Evolutionary conservation across 1,139 yeast genomes (phyloP).

Genomic region (Suhomyces atakaporum): DNA sequence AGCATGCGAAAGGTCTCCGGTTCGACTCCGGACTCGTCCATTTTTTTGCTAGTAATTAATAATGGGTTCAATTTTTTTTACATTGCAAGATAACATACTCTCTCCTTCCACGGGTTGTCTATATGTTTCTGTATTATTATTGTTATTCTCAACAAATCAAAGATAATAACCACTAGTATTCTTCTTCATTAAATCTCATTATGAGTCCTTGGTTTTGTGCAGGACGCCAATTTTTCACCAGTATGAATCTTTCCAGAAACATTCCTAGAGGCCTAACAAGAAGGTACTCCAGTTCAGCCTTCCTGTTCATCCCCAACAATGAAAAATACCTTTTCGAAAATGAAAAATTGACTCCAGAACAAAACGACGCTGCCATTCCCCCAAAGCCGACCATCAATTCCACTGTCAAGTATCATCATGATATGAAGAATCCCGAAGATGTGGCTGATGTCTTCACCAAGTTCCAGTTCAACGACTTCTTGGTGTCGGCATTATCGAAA

Average conservation of each 20-base stretch:
- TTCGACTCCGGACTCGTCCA: constrained; percentile 91
- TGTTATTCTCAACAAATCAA: background rate
- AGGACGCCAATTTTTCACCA: constrained; percentile 5
- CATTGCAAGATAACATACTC: no score
- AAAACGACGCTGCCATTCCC: constrained; percentile 40
- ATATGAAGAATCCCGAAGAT: constrained; percentile 38
- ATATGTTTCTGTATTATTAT: no score
- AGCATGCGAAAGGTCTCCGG: constrained; percentile 91
- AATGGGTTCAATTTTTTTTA: no score
- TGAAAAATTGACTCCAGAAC: constrained; percentile 33
- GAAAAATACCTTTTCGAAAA: constrained; percentile 33
- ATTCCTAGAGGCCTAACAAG: constrained; percentile 3
- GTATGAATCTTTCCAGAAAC: constrained; percentile 4
- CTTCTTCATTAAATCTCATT: background rate
- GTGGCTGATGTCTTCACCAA: constrained; percentile 36
- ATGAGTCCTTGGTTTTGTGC: background rate
- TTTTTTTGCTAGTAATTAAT: constrained; percentile 18
- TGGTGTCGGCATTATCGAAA: constrained; percentile 33
- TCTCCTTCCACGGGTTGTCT: no score
- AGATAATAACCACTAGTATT: background rate
- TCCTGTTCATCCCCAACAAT: constrained; percentile 39
- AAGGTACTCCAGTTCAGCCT: constrained; percentile 8
- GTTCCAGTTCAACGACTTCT: constrained; percentile 27
- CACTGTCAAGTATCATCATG: constrained; percentile 27
- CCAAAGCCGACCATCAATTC: constrained; percentile 18